Conservation (phyloP, 495 filamentous ascomycete species). For the Penicillium odoratum region DNA sequence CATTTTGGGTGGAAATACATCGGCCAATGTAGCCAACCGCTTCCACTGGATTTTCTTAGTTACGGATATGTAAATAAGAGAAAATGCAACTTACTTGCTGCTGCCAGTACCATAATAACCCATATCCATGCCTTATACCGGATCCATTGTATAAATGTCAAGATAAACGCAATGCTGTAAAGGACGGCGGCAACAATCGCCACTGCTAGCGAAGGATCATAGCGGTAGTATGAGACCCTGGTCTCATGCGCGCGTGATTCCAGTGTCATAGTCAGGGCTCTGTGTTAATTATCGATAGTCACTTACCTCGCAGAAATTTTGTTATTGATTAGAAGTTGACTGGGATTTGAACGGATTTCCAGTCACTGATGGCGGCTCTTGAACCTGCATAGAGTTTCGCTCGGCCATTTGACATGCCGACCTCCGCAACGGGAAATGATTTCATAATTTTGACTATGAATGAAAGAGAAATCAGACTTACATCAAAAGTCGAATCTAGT, state of each 20-base stretch:
- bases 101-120: conserved; percentile 44
- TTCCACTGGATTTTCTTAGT: conserved; percentile 38
- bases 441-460: neutral
- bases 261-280: neutral
- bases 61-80: neutral
- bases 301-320: no score
- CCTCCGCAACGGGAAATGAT: neutral
- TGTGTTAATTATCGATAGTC: no score
- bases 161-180: conserved; percentile 41
- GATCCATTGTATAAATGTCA: conserved; percentile 41
- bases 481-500: neutral
- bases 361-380: neutral
- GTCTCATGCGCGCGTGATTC: neutral
- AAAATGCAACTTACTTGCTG: conserved; percentile 35
- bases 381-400: neutral
- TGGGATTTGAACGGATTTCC: neutral
- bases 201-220: conserved; percentile 48
- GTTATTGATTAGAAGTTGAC: no score
- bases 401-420: neutral
- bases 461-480: neutral
- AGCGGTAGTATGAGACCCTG: conserved; percentile 37
- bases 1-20: conserved; percentile 34
- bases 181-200: conserved; percentile 50
- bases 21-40: conserved; percentile 45
- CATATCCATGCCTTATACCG: conserved; percentile 46